Evolutionary conservation across 768 basidiomycete genomes (phyloP).

Genomic region (Podaxis sp.): DNA sequence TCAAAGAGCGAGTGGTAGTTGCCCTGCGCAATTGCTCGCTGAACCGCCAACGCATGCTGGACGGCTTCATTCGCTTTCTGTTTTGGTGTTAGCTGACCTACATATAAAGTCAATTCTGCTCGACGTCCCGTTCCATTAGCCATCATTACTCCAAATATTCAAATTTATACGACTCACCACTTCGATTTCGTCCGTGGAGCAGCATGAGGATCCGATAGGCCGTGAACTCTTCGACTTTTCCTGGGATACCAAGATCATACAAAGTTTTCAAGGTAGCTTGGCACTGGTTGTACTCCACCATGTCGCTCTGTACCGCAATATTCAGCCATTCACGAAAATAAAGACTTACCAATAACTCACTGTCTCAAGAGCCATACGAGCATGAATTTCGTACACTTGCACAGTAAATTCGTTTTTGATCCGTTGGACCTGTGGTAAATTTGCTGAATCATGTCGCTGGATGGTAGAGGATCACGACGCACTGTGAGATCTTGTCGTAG

Average conservation of each 20-base stretch:
- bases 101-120: slow-evolving; percentile 89
- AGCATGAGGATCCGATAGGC: slow-evolving; percentile 98
- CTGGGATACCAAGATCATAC: slow-evolving; percentile 91
- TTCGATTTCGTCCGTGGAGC: slow-evolving; percentile 88
- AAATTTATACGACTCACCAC: slow-evolving; percentile 53
- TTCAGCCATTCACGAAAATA: slow-evolving; percentile 4
- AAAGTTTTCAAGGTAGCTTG: slow-evolving; percentile 85
- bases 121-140: not conserved
- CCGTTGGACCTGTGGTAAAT: slow-evolving; percentile 75
- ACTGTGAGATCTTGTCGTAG: slow-evolving; percentile 96
- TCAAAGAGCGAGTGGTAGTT: slow-evolving; percentile 94
- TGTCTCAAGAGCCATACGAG: slow-evolving; percentile 78
- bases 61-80: slow-evolving; percentile 83
- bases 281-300: slow-evolving; percentile 99
- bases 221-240: slow-evolving; percentile 92
- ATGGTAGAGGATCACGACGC: slow-evolving; percentile 29
- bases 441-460: not conserved
- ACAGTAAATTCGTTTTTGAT: slow-evolving; percentile 99
- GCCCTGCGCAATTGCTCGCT: slow-evolving; percentile 83
- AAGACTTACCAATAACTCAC: slow-evolving; percentile 15
- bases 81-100: slow-evolving; percentile 94
- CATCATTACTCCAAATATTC: not conserved
- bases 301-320: slow-evolving; percentile 63
- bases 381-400: slow-evolving; percentile 96
- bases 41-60: slow-evolving; percentile 85